phyloP scores from a whole-genome alignment of 257 asterid genomes.

The Solanum pimpinellifolium region DNA sequence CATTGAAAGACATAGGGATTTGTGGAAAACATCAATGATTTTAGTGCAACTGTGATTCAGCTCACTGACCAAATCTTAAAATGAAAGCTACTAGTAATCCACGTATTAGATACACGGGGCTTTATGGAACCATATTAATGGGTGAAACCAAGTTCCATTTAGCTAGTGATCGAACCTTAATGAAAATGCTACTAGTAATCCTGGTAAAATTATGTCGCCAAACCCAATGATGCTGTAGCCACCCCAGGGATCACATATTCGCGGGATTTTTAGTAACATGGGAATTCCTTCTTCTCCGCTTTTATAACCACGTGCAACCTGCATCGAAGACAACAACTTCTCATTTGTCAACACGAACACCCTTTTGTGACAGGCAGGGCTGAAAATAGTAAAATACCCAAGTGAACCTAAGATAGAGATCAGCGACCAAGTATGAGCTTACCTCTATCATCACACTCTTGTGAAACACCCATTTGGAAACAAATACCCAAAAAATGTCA shows the following conservation, averaged over 20 bases:
- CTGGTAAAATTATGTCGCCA: conserved; percentile 87
- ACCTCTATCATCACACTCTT: conserved; percentile 99
- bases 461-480: conserved; percentile 81
- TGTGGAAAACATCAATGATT: not conserved
- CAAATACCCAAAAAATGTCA: conserved; percentile 93
- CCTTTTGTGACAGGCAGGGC: not conserved
- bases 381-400: not conserved
- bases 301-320: conserved; percentile 95
- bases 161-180: conserved; percentile 27
- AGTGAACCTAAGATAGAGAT: not conserved
- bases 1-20: not conserved
- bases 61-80: not conserved
- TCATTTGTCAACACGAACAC: not conserved
- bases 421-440: conserved; percentile 2
- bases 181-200: conserved; percentile 63
- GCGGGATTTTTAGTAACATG: conserved; percentile 82
- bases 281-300: conserved; percentile 97
- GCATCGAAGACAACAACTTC: not conserved
- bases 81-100: not conserved
- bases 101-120: not conserved
- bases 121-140: not conserved
- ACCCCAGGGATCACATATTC: conserved; percentile 95
- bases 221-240: conserved; percentile 91
- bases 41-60: not conserved
- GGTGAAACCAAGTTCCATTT: not conserved